These are phyloP conservation scores for Apiospora hydei DNA, from an alignment of 2,329 filamentous ascomycete species.

Conservation along the genomic window DNA sequence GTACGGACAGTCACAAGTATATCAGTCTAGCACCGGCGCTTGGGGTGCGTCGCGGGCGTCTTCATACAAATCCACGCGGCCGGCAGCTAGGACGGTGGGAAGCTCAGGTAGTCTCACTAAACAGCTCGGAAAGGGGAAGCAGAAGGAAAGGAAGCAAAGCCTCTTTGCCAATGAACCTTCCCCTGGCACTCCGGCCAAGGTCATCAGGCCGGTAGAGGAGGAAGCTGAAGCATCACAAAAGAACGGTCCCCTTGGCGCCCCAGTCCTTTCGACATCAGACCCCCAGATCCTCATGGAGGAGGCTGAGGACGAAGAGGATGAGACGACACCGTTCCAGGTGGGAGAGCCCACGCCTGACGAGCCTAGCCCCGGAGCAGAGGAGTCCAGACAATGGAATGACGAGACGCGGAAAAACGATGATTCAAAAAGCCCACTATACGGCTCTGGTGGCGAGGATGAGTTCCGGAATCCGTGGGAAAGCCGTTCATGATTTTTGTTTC, in stretches of 20 bases:
- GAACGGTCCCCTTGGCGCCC: slow-evolving; percentile 42
- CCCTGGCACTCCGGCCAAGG: slow-evolving; percentile 28
- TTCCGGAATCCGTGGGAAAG: slow-evolving; percentile 56
- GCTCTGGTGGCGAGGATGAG: slow-evolving; percentile 46
- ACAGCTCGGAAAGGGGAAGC: slow-evolving; percentile 42
- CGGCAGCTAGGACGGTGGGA: slow-evolving; percentile 14
- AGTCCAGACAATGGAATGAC: slow-evolving; percentile 28
- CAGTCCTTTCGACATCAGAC: slow-evolving; percentile 40
- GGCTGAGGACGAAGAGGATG: slow-evolving; percentile 41
- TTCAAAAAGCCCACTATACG: slow-evolving; percentile 29
- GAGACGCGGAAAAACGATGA: background rate
- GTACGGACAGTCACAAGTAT: slow-evolving; percentile 44
- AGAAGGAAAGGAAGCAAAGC: slow-evolving; percentile 40
- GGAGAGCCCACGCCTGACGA: slow-evolving; percentile 37
- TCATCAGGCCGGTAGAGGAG: slow-evolving; percentile 33
- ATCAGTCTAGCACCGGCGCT: slow-evolving; percentile 43
- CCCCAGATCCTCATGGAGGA: slow-evolving; percentile 44
- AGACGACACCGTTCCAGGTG: slow-evolving; percentile 36
- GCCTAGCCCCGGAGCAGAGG: slow-evolving; percentile 26
- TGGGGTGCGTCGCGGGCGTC: slow-evolving; percentile 41
- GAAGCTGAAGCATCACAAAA: slow-evolving; percentile 40
- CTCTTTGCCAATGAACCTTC: slow-evolving; percentile 25
- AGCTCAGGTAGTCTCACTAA: slow-evolving; percentile 39
- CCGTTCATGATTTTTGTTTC: background rate
- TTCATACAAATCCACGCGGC: slow-evolving; percentile 27